Evolutionary conservation across 1,284 basidiomycete genomes (phyloP), one percentile per base, ranked within the genome.

Genomic region (Leccinum griseonigrum): DNA sequence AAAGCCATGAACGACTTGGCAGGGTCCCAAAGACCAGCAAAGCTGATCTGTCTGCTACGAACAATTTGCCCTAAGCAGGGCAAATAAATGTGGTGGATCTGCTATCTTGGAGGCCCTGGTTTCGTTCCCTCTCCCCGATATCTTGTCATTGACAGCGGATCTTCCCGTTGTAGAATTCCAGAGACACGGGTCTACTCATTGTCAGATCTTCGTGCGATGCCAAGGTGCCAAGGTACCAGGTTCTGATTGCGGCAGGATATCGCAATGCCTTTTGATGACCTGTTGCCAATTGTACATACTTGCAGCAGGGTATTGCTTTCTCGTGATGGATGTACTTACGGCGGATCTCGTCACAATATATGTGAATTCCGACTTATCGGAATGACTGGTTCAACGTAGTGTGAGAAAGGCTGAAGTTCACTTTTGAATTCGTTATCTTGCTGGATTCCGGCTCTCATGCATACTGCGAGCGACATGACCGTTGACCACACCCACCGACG

Each of bases 1-100:
- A 84, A 83, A 60, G 90, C 88, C n/a, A 84, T 85, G 76, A 81
- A 77, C 54, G 88, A 88, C 67, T 71, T 88, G 55, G 78, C 77
- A 10, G 75, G 77, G 32, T 67, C 54, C 7, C 61, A 66, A 26
- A 64, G 58, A 40, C 52, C 48, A 29, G 62, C 32, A 16, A 55
- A 38, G 40, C 46, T 11, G 13, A 9, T 36, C 11, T 22, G 36
- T 32, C 18, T 59, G 13, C n/a, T 38, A 26, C 50, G 38, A 52
- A 57, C 54, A 57, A 59, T 29, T 28, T 38, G 8, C 51, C 26
- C 18, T 22, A 14, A 36, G 34, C 6, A 36, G 34, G 34, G 56
- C 48, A 2, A 28, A 50, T 54, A 16, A 26, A 22, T 16, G 11
- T 7, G 5, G 32, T 6, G 22, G 14, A 56, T 18, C 28, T 52